Percentiles rank a stretch among this genome's conserved stretches.
Evolutionary conservation across 306 rosid genomes (phyloP).

Genomic region (Fragaria vesca): DNA sequence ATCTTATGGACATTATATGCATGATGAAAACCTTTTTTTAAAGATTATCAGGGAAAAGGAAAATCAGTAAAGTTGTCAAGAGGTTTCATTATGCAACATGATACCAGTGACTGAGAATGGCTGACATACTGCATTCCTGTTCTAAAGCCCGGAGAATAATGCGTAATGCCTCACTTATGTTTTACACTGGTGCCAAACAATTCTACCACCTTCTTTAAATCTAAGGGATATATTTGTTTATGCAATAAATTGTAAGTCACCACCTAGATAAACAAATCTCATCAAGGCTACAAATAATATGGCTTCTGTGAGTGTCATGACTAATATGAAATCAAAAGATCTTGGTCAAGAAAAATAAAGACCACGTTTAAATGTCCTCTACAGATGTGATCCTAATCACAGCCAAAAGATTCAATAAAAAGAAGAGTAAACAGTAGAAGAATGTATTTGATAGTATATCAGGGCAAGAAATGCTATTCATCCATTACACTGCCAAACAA

Average conservation of each 20-base stretch:
- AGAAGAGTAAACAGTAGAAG: neutral
- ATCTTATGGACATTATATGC: neutral
- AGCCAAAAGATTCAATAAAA: neutral
- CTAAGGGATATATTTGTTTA: neutral
- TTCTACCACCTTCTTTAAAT: neutral
- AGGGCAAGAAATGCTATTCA: neutral
- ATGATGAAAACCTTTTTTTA: neutral
- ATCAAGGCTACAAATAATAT: neutral
- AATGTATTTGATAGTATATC: neutral
- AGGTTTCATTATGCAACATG: neutral
- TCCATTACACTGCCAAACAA: neutral
- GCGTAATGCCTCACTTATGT: neutral
- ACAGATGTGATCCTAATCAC: neutral
- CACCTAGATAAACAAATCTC: neutral
- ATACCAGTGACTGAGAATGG: neutral
- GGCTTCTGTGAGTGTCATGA: neutral
- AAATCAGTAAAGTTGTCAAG: neutral
- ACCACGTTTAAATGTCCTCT: no score
- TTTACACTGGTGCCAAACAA: neutral
- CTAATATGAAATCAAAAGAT: neutral
- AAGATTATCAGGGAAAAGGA: neutral
- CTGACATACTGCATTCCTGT: neutral
- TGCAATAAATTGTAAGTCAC: neutral
- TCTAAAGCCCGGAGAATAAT: neutral
- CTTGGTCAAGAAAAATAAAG: neutral